These are phyloP conservation scores for Arxiozyma slooffiae DNA, from an alignment of 1,139 yeast genomes.

Conservation along the genomic window DNA sequence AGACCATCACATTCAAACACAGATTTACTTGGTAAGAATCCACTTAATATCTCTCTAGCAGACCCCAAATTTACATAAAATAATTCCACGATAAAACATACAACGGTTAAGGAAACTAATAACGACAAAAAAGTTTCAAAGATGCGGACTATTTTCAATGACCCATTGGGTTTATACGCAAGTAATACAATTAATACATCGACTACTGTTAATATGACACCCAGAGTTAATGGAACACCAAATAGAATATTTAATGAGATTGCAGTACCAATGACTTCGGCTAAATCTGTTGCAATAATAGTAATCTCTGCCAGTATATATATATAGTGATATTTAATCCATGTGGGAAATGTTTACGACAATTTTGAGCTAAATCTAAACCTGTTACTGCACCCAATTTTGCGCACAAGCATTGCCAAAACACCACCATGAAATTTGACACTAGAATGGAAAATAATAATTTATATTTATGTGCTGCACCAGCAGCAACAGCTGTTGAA, in stretches of 20 bases:
- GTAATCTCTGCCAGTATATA: constrained; percentile 61
- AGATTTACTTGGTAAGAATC: constrained; percentile 53
- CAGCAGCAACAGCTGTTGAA: constrained; percentile 71
- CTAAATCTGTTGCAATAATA: constrained; percentile 70
- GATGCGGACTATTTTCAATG: constrained; percentile 51
- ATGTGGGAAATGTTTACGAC: constrained; percentile 52
- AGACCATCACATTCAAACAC: constrained; percentile 49
- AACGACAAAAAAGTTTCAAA: constrained; percentile 59
- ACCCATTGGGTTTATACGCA: constrained; percentile 66
- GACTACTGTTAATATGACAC: constrained; percentile 60
- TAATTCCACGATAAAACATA: constrained; percentile 54
- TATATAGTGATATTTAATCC: constrained; percentile 50
- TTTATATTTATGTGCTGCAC: constrained; percentile 60
- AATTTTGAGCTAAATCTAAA: constrained; percentile 65
- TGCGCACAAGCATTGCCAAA: constrained; percentile 61
- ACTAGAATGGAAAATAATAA: constrained; percentile 53
- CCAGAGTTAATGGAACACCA: constrained; percentile 53
- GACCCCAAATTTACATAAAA: constrained; percentile 40
- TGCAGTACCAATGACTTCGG: constrained; percentile 78
- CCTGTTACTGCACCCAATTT: constrained; percentile 74
- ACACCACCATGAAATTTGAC: constrained; percentile 61
- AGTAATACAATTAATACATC: constrained; percentile 60
- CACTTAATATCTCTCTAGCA: constrained; percentile 36
- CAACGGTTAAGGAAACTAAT: constrained; percentile 54
- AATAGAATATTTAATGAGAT: constrained; percentile 62